A percentile compares a stretch with the other conserved stretches of the same genome.
Evolutionary conservation across 208 protist genomes (phyloP).

Genomic region (Trypanosoma vivax): DNA sequence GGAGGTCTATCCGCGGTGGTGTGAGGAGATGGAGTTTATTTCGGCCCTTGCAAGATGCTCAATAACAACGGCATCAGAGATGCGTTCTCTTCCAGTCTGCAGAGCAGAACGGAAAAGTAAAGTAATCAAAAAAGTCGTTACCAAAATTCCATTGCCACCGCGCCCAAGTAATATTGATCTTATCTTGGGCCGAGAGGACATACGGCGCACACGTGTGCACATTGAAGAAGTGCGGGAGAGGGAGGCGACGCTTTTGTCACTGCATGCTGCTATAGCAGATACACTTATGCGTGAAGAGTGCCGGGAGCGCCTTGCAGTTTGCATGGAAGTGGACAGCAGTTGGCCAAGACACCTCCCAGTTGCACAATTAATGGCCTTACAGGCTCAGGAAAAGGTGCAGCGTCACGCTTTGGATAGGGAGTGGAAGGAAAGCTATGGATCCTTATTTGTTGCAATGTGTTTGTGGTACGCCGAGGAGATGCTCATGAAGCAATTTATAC

Average conservation of each 20-base stretch:
- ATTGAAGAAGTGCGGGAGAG: slow-evolving; percentile 2
- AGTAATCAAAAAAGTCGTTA: background rate
- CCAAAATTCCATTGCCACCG: background rate
- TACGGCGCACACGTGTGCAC: slow-evolving; percentile 6
- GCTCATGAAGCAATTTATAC: slow-evolving; percentile 21
- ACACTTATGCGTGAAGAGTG: slow-evolving; percentile 2
- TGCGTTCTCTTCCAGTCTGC: no score
- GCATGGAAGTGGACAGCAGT: slow-evolving; percentile 2
- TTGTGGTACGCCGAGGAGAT: slow-evolving; percentile 8
- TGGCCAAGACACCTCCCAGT: background rate
- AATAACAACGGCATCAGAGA: no score
- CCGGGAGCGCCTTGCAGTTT: background rate
- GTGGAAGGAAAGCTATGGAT: background rate
- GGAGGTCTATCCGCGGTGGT: background rate
- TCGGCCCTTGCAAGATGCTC: background rate
- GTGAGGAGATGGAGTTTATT: slow-evolving; percentile 2
- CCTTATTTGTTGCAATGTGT: slow-evolving; percentile 10
- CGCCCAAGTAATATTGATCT: slow-evolving; percentile 3
- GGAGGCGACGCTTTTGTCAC: background rate
- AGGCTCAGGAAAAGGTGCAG: slow-evolving; percentile 8
- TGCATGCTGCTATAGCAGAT: background rate
- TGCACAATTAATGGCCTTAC: slow-evolving; percentile 1
- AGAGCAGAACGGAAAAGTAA: background rate
- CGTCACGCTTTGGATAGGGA: slow-evolving; percentile 16
- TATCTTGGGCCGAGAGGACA: slow-evolving; percentile 16